A percentile compares a stretch with the other conserved stretches of the same genome.
These are phyloP conservation scores for Acanthamoeba royreba DNA, from an alignment of 208 protist genomes.

Conservation along the genomic window DNA sequence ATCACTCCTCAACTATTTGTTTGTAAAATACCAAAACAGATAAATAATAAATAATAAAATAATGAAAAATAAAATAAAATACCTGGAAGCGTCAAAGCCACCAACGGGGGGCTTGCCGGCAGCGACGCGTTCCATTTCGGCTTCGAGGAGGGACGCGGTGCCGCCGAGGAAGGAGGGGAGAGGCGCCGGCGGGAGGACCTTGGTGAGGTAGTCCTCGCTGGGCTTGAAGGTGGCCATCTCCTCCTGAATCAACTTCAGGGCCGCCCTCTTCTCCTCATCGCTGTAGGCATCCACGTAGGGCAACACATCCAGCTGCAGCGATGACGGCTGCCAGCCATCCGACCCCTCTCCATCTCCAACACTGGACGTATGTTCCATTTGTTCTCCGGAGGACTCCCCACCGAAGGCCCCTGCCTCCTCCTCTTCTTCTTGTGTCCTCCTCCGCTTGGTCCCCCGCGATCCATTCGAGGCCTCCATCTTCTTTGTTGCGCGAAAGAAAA, in stretches of 20 bases:
- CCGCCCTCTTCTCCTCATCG: background rate
- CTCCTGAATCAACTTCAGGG: background rate
- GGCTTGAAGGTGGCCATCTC: background rate
- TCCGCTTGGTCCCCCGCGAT: too few relatives aligned
- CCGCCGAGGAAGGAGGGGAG: background rate
- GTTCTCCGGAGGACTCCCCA: too few relatives aligned
- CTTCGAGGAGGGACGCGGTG: background rate
- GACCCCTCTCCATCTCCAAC: too few relatives aligned
- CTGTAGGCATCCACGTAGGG: background rate
- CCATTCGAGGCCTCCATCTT: too few relatives aligned
- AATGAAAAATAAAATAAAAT: background rate
- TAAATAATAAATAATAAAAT: background rate
- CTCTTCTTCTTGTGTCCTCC: too few relatives aligned
- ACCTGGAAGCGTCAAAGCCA: background rate
- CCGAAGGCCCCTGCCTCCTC: too few relatives aligned
- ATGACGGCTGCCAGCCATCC: too few relatives aligned
- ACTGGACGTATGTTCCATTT: too few relatives aligned
- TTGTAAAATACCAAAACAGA: too few relatives aligned
- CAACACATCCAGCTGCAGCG: background rate
- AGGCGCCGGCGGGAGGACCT: background rate
- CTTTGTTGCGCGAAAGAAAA: too few relatives aligned
- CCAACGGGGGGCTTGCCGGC: background rate
- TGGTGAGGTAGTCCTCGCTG: background rate
- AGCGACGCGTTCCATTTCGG: background rate
- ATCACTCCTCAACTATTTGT: too few relatives aligned